Percentiles rank a stretch among this genome's conserved stretches.
Conservation (phyloP, 129 eudicot genomes). For the Escallonia rubra region DNA sequence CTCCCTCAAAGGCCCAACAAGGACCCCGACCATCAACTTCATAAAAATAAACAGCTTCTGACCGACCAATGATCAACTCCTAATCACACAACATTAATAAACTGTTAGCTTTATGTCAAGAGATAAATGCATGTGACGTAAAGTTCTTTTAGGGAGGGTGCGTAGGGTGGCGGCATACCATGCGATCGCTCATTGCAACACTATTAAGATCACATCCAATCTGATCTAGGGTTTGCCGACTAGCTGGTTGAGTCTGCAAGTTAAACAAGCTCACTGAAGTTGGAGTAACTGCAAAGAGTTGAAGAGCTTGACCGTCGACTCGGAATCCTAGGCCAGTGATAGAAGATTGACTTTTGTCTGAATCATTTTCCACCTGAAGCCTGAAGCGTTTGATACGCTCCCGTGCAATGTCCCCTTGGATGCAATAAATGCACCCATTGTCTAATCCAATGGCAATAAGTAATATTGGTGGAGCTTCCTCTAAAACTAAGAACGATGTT, state of each 20-base stretch:
- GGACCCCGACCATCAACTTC: constrained; percentile 98
- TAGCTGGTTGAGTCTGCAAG: constrained; percentile 72
- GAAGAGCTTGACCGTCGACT: constrained; percentile 74
- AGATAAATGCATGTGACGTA: not conserved
- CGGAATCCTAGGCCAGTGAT: constrained; percentile 85
- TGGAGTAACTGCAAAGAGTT: constrained; percentile 89
- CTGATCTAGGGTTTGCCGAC: constrained; percentile 79
- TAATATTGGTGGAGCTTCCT: constrained; percentile 96
- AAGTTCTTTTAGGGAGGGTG: no score
- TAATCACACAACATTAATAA: constrained; percentile 14
- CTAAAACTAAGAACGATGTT: constrained; percentile 77
- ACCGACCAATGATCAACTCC: constrained; percentile 96
- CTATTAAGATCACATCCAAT: constrained; percentile 61
- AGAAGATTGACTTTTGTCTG: constrained; percentile 51
- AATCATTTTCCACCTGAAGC: constrained; percentile 67
- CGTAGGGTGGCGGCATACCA: constrained; percentile 37
- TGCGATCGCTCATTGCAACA: constrained; percentile 91
- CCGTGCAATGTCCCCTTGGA: constrained; percentile 95
- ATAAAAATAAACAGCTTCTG: constrained; percentile 90
- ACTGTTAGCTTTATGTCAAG: not conserved
- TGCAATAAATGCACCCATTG: constrained; percentile 90
- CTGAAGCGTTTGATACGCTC: constrained; percentile 87
- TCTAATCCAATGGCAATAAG: constrained; percentile 88
- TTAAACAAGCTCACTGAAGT: constrained; percentile 84
- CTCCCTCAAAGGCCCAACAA: constrained; percentile 99